These are phyloP conservation scores for Phytophthora gonapodyides DNA, from an alignment of 352 stramenopile genomes.

Conservation along the genomic window DNA sequence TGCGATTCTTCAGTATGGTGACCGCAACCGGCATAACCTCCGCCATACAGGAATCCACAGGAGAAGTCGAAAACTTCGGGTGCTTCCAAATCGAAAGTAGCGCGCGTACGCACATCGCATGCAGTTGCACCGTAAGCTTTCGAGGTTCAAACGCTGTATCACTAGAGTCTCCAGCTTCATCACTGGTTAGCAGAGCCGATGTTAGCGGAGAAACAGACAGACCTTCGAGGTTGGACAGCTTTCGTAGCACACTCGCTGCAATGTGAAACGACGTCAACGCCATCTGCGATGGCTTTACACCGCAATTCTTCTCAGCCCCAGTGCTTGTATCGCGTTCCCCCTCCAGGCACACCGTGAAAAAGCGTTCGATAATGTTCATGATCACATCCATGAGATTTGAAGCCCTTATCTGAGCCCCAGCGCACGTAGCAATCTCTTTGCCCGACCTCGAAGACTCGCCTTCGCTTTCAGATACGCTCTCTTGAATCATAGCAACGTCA, in stretches of 20 bases:
- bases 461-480: slow-evolving; percentile 17
- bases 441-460: slow-evolving; percentile 4
- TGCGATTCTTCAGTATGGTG: slow-evolving; percentile 77
- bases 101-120: slow-evolving; percentile 60
- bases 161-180: slow-evolving; percentile 42
- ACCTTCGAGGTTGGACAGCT: slow-evolving; percentile 69
- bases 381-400: slow-evolving; percentile 58
- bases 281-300: slow-evolving; percentile 51
- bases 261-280: slow-evolving; percentile 71
- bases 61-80: slow-evolving; percentile 44
- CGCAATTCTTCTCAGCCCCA: neutral
- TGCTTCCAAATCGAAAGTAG: slow-evolving; percentile 68
- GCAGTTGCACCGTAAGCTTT: slow-evolving; percentile 63
- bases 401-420: slow-evolving; percentile 34
- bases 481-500: slow-evolving; percentile 40
- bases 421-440: slow-evolving; percentile 36
- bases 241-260: slow-evolving; percentile 58
- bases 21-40: slow-evolving; percentile 74
- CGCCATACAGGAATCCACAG: slow-evolving; percentile 55
- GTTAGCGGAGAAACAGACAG: slow-evolving; percentile 71
- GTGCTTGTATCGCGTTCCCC: slow-evolving; percentile 4
- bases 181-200: slow-evolving; percentile 56
- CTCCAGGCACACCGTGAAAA: slow-evolving; percentile 39
- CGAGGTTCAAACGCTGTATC: slow-evolving; percentile 50
- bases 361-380: slow-evolving; percentile 55